phyloP scores from a whole-genome alignment of 1,284 basidiomycete species.

The Rhodotorula sp. region DNA sequence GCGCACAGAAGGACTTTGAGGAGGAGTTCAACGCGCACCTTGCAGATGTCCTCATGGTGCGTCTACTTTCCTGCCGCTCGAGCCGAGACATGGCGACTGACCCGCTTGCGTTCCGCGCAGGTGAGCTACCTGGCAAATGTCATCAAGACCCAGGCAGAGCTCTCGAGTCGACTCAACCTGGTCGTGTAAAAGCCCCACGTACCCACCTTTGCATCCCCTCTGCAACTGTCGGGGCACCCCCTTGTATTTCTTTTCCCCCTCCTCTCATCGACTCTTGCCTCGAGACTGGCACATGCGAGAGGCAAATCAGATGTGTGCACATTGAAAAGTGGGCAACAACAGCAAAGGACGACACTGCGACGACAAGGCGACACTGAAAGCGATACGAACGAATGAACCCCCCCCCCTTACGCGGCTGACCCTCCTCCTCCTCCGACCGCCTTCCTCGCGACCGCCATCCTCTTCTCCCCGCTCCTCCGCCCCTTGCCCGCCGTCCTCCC shows the following conservation, averaged over 20 bases:
- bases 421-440: background rate
- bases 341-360: background rate
- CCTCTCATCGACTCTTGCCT: no score
- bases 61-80: constrained; percentile 49
- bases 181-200: background rate
- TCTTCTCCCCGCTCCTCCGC: constrained; percentile 10
- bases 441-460: constrained; percentile 3
- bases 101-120: background rate
- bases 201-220: no score
- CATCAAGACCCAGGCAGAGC: constrained; percentile 89
- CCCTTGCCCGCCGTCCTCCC: constrained; percentile 2
- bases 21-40: constrained; percentile 67
- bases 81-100: background rate
- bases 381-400: background rate
- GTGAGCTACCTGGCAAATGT: constrained; percentile 71
- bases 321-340: no score
- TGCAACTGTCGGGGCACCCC: no score
- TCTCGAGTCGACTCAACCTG: constrained; percentile 77
- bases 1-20: constrained; percentile 44
- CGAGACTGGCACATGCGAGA: no score
- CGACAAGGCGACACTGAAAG: background rate
- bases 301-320: no score
- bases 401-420: background rate
- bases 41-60: constrained; percentile 59
- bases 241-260: no score